A percentile compares a stretch with the other conserved stretches of the same genome.
These are phyloP conservation scores for Saxophila tyrrhenica DNA, from an alignment of 495 filamentous ascomycete species.

Conservation along the genomic window DNA sequence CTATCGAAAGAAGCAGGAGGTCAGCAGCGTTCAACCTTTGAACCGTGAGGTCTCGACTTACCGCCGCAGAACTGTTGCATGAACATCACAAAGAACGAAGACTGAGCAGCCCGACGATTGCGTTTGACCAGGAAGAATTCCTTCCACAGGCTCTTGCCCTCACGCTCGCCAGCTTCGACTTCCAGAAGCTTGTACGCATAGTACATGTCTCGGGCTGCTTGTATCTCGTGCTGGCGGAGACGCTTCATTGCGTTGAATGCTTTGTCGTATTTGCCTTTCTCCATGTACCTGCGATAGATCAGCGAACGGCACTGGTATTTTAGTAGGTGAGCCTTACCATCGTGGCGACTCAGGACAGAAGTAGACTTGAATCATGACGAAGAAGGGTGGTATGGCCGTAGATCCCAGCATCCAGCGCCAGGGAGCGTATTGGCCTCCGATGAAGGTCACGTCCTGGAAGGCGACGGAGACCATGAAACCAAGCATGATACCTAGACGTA, in stretches of 20 bases:
- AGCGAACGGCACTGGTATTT: neutral
- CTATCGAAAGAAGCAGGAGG: conserved; percentile 18
- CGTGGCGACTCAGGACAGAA: conserved; percentile 64
- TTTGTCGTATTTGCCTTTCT: conserved; percentile 16
- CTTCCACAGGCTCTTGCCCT: conserved; percentile 31
- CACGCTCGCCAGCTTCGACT: conserved; percentile 20
- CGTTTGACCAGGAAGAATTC: conserved; percentile 61
- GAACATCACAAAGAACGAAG: conserved; percentile 56
- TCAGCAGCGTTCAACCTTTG: neutral
- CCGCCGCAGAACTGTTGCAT: conserved; percentile 74
- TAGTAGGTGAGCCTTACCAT: conserved; percentile 37
- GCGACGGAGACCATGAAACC: conserved; percentile 62
- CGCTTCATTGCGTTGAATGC: conserved; percentile 11
- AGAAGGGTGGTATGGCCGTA: conserved; percentile 59
- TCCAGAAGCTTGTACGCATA: conserved; percentile 48
- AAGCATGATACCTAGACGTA: conserved; percentile 26
- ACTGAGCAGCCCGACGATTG: conserved; percentile 55
- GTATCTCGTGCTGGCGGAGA: conserved; percentile 53
- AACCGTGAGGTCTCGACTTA: neutral
- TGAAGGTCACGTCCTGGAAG: conserved; percentile 44
- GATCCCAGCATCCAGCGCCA: conserved; percentile 82
- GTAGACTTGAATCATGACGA: conserved; percentile 61
- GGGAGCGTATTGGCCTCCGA: conserved; percentile 22
- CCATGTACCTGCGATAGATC: conserved; percentile 34
- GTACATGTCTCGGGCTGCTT: conserved; percentile 68